Base-by-base conservation (phyloP, 179 eudicot species). In the Silene noctiflora region DNA sequence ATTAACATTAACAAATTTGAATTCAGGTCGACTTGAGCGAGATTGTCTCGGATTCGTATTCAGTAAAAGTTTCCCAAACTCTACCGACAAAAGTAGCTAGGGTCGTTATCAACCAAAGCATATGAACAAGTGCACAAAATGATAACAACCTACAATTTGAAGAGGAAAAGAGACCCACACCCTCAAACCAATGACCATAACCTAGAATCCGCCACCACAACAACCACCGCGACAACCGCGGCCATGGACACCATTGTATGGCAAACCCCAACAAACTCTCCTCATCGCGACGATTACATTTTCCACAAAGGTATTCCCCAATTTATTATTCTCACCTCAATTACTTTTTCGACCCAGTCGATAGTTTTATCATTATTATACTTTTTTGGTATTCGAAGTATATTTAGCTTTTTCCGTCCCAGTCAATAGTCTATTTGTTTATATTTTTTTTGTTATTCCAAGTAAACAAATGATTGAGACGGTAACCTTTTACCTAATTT, bases 201-300 rank as follows among this genome's bases (percentile, higher is more conserved):
- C 67, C 21, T n/a, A 25, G 62, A 48, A 33, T 22, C 75, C 65
- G 4, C 74, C 65, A 7, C 20, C 73, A 14, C 72, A 42, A 16
- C 39, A 33, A 33, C 58, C 39, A 21, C 67, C 63, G 35, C 59
- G 17, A 53, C 56, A 19, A 21, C 69, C 46, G 21, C 78, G 25
- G 16, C 12, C 17, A 91, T 91, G 97, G 96, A 91, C 24, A 6
- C 2, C 74, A 92, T 94, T n/a, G 86, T 90, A 1, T 94, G 98
- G 97, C 98, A 90, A 83, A 88, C 97, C n/a, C 94, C 94, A 20
- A 86, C 96, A 3, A 88, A 87, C 55, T 83, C 91, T 71, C 96
- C 97, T 11, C 89, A 85, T 66, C 91, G 91, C 83, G 85, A 80
- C 39, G 98, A 94, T 75, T 94, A 89, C 85, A 85, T 94, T 79